Evolutionary conservation across 768 basidiomycete genomes (phyloP), one percentile per base, ranked within the genome.

Genomic region (Boletus sp.): DNA sequence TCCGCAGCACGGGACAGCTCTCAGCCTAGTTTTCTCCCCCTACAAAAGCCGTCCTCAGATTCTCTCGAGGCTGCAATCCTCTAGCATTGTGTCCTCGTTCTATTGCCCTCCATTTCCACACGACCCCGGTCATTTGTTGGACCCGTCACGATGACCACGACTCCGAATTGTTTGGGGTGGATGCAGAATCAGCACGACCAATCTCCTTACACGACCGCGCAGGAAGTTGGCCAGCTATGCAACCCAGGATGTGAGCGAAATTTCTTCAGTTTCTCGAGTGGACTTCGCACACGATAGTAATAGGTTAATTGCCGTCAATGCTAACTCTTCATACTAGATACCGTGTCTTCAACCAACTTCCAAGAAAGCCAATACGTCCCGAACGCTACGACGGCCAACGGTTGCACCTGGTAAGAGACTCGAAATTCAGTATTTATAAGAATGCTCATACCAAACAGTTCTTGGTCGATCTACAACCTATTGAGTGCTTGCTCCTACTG

Each of bases 401-500:
- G 11, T 28, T 71, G 69, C 20, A 67, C 64, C 29, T 71, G 70
- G 71, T 72, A 32, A 51, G 59, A 33, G 2, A 35, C 0, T 40
- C 11, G n/a, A 7, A 7, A 35, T 18, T 30, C 40, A 4, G 36
- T 33, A 2, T 18, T 29, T 3, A 11, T 5, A 30, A 15, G 36
- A 8, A 24, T 48, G n/a, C 39, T 66, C n/a, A 66, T 24, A 12
- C 14, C 7, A 1, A 2, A 51, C 44, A 71, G 71, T 35, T 71
- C 62, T 15, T 71, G 71, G 70, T 68, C 71, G 15, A 57, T 60
- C 36, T 71, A 72, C 45, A 71, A 71, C 48, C 54, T 71, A 11
- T 10, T 72, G 44, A 72, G 69, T 15, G 69, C 66, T 17, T 71
- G 70, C 14, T 61, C 61, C 17, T 55, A 50, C 33, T 70, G 66